Evolutionary conservation across 2,329 filamentous ascomycete species (phyloP), one percentile per base, ranked within the genome.

Genomic region (Phaeosphaeriaceae sp.): DNA sequence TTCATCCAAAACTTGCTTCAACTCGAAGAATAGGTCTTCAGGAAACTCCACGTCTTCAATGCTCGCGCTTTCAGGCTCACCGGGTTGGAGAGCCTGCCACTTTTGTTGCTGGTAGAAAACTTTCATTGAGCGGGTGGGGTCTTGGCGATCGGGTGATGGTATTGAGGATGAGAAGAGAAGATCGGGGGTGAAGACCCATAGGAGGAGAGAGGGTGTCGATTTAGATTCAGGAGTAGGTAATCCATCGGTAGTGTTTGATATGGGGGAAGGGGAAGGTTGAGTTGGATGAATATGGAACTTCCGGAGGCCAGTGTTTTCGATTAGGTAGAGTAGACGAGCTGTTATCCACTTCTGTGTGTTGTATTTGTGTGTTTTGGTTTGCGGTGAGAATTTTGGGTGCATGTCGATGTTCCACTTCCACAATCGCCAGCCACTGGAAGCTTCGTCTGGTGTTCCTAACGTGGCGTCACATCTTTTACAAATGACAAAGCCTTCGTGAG

Each of bases 151-250:
- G 9, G 50, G 44, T 3, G 54, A 52, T 4, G 61, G 39, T 8
- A 69, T 61, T 0, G 77, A 79, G 8, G 76, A 80, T 1, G 83
- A 83, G 54, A 84, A 82, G 42, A 77, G 76, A 33, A 86, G 74
- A 49, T 84, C 79, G 0, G 83, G 81, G 6, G 84, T 83, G 68
- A 87, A 86, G 45, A 83, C 74, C 84, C 83, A 86, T 21, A 85
- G 56, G 68, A 82, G 63, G 2, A 69, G 48, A 2, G 67, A 65
- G 6, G 60, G 54, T 4, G 57, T 49, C 13, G 60, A 39, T 23
- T 42, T 12, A 23, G 41, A 6, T 5, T 37, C 36, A 32, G 49
- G 26, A 16, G 37, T 28, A 1, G 48, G 12, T 7, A 46, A 21
- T 1, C 46, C 8, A 16, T 45, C 15, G 17, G 39, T 35, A 13